Evolutionary conservation across 305 asterid species (phyloP), one percentile per base, ranked within the genome.

Genomic region (Rubia occidens): DNA sequence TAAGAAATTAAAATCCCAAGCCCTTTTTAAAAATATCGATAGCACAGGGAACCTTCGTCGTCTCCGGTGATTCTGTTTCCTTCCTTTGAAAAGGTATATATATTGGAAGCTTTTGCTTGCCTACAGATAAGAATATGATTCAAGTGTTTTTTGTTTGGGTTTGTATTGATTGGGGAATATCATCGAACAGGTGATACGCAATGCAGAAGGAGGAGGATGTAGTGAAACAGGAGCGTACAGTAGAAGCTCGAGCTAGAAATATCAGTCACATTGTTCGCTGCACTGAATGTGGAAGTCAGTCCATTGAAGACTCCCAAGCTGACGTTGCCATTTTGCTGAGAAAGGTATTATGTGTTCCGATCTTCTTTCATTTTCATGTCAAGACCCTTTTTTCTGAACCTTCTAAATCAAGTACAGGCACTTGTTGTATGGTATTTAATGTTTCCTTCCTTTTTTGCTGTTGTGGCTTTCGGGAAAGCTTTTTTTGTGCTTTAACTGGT

Each of bases 281-380:
- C 77, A 88, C 95, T 40, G 97, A 88, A 70, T 93, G 96, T 75
- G 97, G 98, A 53, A 90, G 97, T 78, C 98, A 90, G 80, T 93
- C 98, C 62, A 92, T 92, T 71, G 98, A 92, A 83, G 96, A 89
- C 66, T 92, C 96, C 15, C 96, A 89, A 82, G 98, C 95, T 55
- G 98, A 88, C 71, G 45, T 93, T 78, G 98, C 97, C 8, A 77
- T 93, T 79, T 89, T 89, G 76, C 95, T 92, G 53, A 88, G 93
- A 51, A 89, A 92, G 95, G 98, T 91, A 45, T 67, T 18, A 15
- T 15, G 0, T 69, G 42, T 15, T 37, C 5, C 6, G 9, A 32
- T 39, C 4, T 63, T 18, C 29, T 63, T 40, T 39, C 32, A 29
- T 29, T 29, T 29, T 29, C 32, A 29, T 29, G 32, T 29, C 24